phyloP scores from a whole-genome alignment of 2,329 filamentous ascomycete species.

The Paradendryphiella salina region DNA sequence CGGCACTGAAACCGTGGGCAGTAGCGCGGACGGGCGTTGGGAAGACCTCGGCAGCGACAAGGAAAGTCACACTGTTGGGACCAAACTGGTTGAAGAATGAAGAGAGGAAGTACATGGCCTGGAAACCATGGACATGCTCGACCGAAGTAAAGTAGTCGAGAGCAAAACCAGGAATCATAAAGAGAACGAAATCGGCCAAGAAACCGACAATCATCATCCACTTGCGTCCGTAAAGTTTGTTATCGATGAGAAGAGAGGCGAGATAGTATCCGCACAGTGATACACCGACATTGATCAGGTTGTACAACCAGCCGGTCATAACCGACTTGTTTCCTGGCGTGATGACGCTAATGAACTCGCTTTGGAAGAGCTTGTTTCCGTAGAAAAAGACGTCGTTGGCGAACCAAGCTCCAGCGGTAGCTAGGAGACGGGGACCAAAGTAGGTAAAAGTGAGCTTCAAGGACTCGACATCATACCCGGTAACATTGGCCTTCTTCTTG shows the following conservation, averaged over 20 bases:
- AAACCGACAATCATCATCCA: slow-evolving; percentile 96
- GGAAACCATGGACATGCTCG: slow-evolving; percentile 80
- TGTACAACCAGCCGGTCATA: slow-evolving; percentile 89
- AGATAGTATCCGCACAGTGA: slow-evolving; percentile 87
- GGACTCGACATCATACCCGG: slow-evolving; percentile 88
- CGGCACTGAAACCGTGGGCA: slow-evolving; percentile 93
- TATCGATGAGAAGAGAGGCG: slow-evolving; percentile 86
- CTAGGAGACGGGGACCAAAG: slow-evolving; percentile 84
- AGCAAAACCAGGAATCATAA: slow-evolving; percentile 86
- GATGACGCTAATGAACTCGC: slow-evolving; percentile 83
- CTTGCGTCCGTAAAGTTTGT: slow-evolving; percentile 95
- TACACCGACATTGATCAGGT: slow-evolving; percentile 86
- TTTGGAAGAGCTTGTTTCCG: slow-evolving; percentile 97
- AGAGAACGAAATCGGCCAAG: slow-evolving; percentile 89
- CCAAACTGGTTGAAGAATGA: slow-evolving; percentile 99
- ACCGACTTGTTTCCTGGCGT: slow-evolving; percentile 70
- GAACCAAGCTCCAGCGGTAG: slow-evolving; percentile 89
- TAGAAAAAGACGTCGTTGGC: slow-evolving; percentile 99
- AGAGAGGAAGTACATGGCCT: slow-evolving; percentile 96
- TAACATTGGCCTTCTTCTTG: slow-evolving; percentile 85
- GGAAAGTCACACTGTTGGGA: slow-evolving; percentile 94
- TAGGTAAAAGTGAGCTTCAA: slow-evolving; percentile 75
- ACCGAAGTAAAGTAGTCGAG: slow-evolving; percentile 78
- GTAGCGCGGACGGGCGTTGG: slow-evolving; percentile 90
- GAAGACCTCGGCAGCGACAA: slow-evolving; percentile 95